These are phyloP conservation scores for Phyllosticta citriasiana DNA, from an alignment of 2,329 filamentous ascomycete species.

Conservation along the genomic window DNA sequence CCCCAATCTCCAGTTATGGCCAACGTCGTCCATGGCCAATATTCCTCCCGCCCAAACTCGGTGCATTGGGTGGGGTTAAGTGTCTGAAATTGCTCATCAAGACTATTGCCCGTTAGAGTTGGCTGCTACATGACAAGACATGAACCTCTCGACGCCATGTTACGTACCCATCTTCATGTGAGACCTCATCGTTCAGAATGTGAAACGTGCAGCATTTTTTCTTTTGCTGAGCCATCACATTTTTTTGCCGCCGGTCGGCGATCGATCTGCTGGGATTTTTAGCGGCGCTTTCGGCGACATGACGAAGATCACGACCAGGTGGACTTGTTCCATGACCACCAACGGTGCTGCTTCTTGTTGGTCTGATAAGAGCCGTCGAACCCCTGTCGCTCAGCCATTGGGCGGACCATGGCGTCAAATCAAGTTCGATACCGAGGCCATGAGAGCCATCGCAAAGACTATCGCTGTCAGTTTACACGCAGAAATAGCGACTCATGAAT, in stretches of 20 bases:
- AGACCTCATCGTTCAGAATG: background rate
- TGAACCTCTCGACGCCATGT: background rate
- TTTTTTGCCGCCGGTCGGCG: background rate
- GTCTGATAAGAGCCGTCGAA: background rate
- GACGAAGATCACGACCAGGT: background rate
- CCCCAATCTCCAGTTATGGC: background rate
- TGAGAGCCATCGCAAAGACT: background rate
- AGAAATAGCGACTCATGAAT: background rate
- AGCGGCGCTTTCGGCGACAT: background rate
- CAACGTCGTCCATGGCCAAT: background rate
- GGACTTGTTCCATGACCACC: background rate
- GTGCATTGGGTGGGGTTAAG: background rate
- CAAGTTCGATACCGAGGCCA: background rate
- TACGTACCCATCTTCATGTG: background rate
- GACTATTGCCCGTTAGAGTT: background rate
- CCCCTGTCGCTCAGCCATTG: background rate
- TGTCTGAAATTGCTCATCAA: background rate
- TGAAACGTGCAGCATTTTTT: background rate
- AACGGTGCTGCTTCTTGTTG: background rate
- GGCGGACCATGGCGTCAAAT: background rate
- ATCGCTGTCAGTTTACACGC: background rate
- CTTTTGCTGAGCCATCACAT: background rate
- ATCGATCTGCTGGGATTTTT: background rate
- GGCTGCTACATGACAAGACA: background rate
- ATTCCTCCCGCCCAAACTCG: background rate